phyloP scores from a whole-genome alignment of 164 flowering plant species.

The Paratinospora sagittata region DNA sequence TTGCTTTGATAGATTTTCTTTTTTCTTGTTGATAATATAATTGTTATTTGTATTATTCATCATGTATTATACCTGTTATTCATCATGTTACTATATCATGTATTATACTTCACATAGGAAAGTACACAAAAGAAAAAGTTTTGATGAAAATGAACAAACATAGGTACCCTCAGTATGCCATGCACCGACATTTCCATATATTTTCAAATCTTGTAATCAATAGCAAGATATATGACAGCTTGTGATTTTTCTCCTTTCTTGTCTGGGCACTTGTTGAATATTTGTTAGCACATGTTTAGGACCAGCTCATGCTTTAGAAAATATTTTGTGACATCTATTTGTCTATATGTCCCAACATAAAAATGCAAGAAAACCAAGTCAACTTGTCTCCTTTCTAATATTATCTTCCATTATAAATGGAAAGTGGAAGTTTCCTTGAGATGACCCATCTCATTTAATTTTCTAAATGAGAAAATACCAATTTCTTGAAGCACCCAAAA shows the following conservation, averaged over 20 bases:
- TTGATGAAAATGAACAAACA: background rate
- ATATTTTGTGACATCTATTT: background rate
- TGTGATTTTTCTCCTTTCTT: background rate
- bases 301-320: background rate
- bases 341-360: background rate
- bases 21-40: too few relatives aligned
- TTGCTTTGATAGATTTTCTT: background rate
- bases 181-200: background rate
- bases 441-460: too few relatives aligned
- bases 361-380: background rate
- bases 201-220: background rate
- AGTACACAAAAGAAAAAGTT: too few relatives aligned
- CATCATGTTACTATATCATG: too few relatives aligned
- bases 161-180: background rate
- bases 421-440: too few relatives aligned
- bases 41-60: too few relatives aligned
- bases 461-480: too few relatives aligned
- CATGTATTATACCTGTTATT: too few relatives aligned
- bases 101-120: too few relatives aligned
- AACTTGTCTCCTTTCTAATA: background rate
- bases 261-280: background rate
- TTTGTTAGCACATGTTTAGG: background rate
- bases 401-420: too few relatives aligned
- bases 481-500: too few relatives aligned
- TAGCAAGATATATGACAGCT: background rate